Base-by-base conservation (phyloP, 331 rosid species). In the Quercus tomentella region DNA sequence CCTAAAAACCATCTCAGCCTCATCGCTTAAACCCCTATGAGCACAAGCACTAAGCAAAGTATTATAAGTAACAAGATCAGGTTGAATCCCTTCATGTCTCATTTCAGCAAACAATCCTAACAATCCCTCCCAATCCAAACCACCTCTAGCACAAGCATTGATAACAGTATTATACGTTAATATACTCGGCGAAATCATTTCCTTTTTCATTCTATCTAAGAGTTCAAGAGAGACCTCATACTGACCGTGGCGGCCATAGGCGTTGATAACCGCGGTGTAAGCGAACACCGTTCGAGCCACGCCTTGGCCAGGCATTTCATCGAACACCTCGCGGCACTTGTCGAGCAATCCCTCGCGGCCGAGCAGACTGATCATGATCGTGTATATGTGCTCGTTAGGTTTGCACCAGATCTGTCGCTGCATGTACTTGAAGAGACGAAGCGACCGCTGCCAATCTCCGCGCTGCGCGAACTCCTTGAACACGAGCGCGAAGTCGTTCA, bases 401-500 rank as follows among this genome's bases (percentile, higher is more conserved):
- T 93, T 96, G 83, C 99, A 96, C 99, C 99, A 96, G 56, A 96
- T 88, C 89, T 96, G 98, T 3, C 99, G 90, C 90, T 96, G 98
- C 95, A 92, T 96, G 33, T 93, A 89, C 89, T 93, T 96, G 82
- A 96, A 96, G 62, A 96, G 89, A 11, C 98, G 87, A 14, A 93
- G 85, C 26, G 98, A 93, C 1, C 99, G 83, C 80, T 93, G 99
- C 99, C 99, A 93, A 7, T 96, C 97, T 4, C 97, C 97, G 16
- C 98, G 96, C 79, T 88, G 89, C 0, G 99, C 98, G 83, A 93
- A 93, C 82, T 96, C 99, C 92, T 96, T 96, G 86, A 96, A 96
- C 2, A 93, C 98, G 69, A 92, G 52, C 5, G 97, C 94, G 87
- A 96, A 96, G 78, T 96, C 98, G 77, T 96, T 93, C 6, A 93